Percentiles rank a stretch among this genome's conserved stretches.
Evolutionary conservation across 768 basidiomycete genomes (phyloP).

Genomic region (Lactarius indigo): DNA sequence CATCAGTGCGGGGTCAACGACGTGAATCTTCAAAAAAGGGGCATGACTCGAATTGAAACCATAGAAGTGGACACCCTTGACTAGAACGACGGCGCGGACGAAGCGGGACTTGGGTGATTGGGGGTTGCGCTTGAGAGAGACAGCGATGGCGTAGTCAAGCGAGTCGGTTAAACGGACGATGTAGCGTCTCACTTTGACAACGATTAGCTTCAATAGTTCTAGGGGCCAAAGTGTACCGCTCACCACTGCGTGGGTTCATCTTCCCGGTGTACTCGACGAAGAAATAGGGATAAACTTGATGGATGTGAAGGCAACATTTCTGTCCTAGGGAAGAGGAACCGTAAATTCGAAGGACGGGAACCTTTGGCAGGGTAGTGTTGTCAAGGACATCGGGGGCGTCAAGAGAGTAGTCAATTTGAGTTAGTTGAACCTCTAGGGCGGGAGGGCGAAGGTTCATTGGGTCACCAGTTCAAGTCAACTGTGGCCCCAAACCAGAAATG

Average conservation of each 20-base stretch:
- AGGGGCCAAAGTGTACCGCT: slow-evolving; percentile 28
- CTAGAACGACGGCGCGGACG: slow-evolving; percentile 73
- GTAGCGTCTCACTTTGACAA: slow-evolving; percentile 62
- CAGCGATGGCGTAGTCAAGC: slow-evolving; percentile 80
- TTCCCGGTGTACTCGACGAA: slow-evolving; percentile 77
- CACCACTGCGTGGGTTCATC: slow-evolving; percentile 62
- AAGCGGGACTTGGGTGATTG: slow-evolving; percentile 53
- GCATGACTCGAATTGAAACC: slow-evolving; percentile 83
- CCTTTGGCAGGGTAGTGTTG: slow-evolving; percentile 52
- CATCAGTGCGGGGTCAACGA: slow-evolving; percentile 66
- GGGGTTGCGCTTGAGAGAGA: slow-evolving; percentile 75
- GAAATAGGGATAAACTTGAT: slow-evolving; percentile 93
- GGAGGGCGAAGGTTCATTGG: slow-evolving; percentile 20
- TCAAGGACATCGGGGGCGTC: slow-evolving; percentile 60
- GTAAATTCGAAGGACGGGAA: slow-evolving; percentile 84
- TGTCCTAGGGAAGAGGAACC: slow-evolving; percentile 75
- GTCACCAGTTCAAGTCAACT: background rate
- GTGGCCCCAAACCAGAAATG: background rate
- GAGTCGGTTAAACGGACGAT: slow-evolving; percentile 66
- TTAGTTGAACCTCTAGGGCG: slow-evolving; percentile 41
- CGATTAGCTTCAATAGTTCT: background rate
- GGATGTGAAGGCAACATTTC: slow-evolving; percentile 84
- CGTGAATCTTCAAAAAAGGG: slow-evolving; percentile 84
- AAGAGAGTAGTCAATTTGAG: slow-evolving; percentile 63
- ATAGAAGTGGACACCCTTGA: slow-evolving; percentile 96